Base-by-base conservation (phyloP, 1,284 basidiomycete genomes). In the Moesziomyces sp. region DNA sequence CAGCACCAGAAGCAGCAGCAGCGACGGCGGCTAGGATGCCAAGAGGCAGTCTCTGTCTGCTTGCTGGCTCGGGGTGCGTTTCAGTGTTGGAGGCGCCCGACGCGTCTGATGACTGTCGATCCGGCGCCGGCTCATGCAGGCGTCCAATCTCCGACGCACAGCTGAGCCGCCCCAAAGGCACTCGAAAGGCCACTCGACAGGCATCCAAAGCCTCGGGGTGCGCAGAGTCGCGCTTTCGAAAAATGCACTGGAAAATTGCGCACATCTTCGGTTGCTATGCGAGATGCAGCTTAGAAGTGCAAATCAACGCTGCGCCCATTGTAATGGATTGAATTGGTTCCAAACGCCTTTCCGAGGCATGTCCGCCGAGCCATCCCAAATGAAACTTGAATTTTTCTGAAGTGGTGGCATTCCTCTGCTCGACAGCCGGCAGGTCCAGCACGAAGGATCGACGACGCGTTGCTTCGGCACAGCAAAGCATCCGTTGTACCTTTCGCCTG, bases 241-340 rank as follows among this genome's bases (percentile, higher is more conserved):
- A 35, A 35, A 35, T 48, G 30, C 34, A 51, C 3, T 51, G 1
- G n/a, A 46, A 19, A 48, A 35, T 35, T 35, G 46, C 34, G 26
- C 26, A n/a, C 19, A 7, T 6, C 30, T 43, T 57, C 64, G 50
- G 38, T 52, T 60, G 46, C 52, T 59, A 66, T 52, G 63, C 58
- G 63, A 66, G 50, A 52, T 61, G 64, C 64, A 67, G 64, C 49
- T 40, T 61, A 61, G 58, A 67, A 52, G 30, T 24, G 49, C 58
- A 30, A 34, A 24, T 57, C 64, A 67, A 67, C 60, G 43, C 19
- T 2, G 19, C 21, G 18, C 43, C 7, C 11, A 4, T 19, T 44
- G 10, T 19, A 43, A 7, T 18, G 2, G 14, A 18, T 43, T 43
- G 6, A 48, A 45, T 38, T 49, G 28, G 1, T 5, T 40, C n/a